Percentiles rank a stretch among this genome's conserved stretches.
These are phyloP conservation scores for Gyromitra esculenta DNA, from an alignment of 2,329 filamentous ascomycete species.

Conservation along the genomic window DNA sequence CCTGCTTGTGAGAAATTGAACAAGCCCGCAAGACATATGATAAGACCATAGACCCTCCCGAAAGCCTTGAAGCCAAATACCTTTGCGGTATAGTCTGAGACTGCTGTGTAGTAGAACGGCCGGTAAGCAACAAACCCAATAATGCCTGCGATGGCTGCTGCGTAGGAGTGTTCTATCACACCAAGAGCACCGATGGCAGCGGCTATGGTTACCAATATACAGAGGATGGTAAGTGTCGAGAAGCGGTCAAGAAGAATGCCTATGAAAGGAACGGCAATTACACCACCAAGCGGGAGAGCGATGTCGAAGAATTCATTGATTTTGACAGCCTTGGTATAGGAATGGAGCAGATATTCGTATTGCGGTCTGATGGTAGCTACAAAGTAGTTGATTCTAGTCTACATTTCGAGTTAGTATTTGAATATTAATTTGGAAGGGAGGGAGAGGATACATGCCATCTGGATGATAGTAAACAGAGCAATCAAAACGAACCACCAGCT, in stretches of 20 bases:
- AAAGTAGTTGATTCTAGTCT: constrained; percentile 86
- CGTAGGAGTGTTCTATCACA: constrained; percentile 74
- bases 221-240: constrained; percentile 76
- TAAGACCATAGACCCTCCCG: constrained; percentile 90
- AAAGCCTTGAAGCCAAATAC: constrained; percentile 93
- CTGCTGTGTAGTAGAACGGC: constrained; percentile 89
- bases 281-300: constrained; percentile 82
- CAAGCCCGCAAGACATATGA: constrained; percentile 85
- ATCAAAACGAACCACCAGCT: constrained; percentile 88
- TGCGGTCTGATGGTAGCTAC: constrained; percentile 86
- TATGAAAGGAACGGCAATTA: constrained; percentile 87
- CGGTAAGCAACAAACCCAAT: constrained; percentile 83
- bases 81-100: constrained; percentile 89
- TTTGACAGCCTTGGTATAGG: constrained; percentile 69
- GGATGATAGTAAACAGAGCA: constrained; percentile 75
- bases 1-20: constrained; percentile 85
- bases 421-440: neutral
- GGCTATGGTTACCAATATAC: constrained; percentile 74
- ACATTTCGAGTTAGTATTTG: constrained; percentile 66
- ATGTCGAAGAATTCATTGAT: constrained; percentile 88
- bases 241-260: constrained; percentile 80
- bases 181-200: constrained; percentile 81
- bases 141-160: constrained; percentile 77
- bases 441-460: constrained; percentile 61
- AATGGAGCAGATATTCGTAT: constrained; percentile 78